Conservation (phyloP, 495 filamentous ascomycete species). For the Aspergillus olivimuriae region DNA sequence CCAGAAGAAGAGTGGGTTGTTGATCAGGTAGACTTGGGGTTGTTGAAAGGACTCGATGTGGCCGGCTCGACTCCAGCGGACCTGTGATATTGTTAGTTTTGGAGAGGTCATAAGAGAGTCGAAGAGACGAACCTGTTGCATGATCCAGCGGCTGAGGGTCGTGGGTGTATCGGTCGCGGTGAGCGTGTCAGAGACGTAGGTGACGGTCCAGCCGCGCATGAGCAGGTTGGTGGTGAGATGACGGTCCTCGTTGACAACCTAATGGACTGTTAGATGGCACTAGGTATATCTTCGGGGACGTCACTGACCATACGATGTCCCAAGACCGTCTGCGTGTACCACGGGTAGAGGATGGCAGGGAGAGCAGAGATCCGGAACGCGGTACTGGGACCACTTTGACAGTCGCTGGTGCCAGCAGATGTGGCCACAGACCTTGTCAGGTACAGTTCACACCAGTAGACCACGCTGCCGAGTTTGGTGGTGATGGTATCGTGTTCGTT, state of each 20-base stretch:
- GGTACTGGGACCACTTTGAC: constrained; percentile 26
- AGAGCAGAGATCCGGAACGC: constrained; percentile 24
- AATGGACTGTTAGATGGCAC: background rate
- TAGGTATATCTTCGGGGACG: background rate
- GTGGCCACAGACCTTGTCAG: constrained; percentile 20
- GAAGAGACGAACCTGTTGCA: constrained; percentile 18
- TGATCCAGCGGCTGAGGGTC: constrained; percentile 24
- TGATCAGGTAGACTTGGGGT: constrained; percentile 25
- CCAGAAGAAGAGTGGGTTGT: constrained; percentile 26
- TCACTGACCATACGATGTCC: constrained; percentile 21
- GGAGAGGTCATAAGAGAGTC: background rate
- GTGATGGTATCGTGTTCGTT: constrained; percentile 21
- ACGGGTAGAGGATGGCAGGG: constrained; percentile 21
- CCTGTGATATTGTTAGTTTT: background rate
- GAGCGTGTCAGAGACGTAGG: constrained; percentile 26
- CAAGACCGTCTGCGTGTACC: constrained; percentile 26
- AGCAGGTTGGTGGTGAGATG: constrained; percentile 29
- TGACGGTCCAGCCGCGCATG: constrained; percentile 28
- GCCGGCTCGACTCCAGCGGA: constrained; percentile 27
- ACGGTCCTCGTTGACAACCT: constrained; percentile 29
- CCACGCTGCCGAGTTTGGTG: constrained; percentile 22
- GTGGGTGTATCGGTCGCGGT: constrained; percentile 28
- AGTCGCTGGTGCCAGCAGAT: constrained; percentile 24
- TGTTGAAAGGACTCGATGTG: constrained; percentile 32
- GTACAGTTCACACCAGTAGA: constrained; percentile 29